Percentiles rank a stretch among this genome's conserved stretches.
Evolutionary conservation across 176 grass and related monocot genomes (phyloP).

Genomic region (Aegilops bicornis): DNA sequence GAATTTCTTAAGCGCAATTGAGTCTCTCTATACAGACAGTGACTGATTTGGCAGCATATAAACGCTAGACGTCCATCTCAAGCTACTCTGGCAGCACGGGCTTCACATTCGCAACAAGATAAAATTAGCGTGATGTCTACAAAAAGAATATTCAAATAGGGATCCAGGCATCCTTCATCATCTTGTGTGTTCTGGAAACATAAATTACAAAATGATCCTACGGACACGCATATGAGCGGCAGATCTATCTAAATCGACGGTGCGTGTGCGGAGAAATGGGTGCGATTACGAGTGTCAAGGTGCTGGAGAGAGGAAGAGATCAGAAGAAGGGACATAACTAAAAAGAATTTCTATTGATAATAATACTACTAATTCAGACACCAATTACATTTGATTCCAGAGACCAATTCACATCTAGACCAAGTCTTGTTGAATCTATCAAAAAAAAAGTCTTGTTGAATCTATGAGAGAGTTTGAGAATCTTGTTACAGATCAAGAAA

Average conservation of each 20-base stretch:
- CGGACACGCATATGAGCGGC: background rate
- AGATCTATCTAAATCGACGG: background rate
- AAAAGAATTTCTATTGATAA: no score
- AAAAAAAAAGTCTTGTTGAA: background rate
- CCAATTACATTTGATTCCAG: no score
- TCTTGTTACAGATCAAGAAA: conserved; percentile 28
- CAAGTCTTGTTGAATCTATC: background rate
- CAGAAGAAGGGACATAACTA: no score
- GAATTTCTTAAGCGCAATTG: background rate
- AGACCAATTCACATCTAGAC: no score
- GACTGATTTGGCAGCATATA: background rate
- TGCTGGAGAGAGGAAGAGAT: background rate
- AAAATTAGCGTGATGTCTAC: background rate
- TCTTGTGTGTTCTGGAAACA: background rate
- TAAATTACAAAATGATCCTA: background rate
- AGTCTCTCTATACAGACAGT: background rate
- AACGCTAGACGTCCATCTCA: background rate
- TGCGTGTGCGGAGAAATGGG: no score
- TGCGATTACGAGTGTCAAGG: background rate
- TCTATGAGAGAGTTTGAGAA: conserved; percentile 38
- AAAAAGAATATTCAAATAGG: background rate
- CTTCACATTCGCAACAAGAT: background rate
- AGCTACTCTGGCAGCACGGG: background rate
- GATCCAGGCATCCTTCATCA: background rate
- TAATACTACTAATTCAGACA: no score